A percentile compares a stretch with the other conserved stretches of the same genome.
Conservation (phyloP, 78 protist species). For the Pigoraptor vietnamica region DNA sequence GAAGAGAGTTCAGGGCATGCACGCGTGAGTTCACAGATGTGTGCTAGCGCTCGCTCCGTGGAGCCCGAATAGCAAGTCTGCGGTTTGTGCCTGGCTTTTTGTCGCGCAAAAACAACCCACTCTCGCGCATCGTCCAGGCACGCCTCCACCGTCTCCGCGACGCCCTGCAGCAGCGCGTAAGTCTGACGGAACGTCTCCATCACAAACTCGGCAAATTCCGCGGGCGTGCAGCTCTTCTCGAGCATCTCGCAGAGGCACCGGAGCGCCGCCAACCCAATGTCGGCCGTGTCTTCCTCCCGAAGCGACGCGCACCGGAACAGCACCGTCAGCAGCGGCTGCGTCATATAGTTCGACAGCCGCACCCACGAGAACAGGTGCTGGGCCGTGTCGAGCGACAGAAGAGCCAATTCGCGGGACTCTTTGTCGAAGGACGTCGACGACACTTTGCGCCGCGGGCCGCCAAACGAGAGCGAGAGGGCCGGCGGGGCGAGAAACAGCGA, state of each 20-base stretch:
- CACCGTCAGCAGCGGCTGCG: not conserved
- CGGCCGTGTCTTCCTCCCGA: not conserved
- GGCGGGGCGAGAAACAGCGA: not conserved
- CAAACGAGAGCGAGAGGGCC: not conserved
- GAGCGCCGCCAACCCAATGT: not conserved
- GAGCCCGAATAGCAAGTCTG: no score
- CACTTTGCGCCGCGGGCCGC: no score
- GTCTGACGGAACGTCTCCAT: not conserved
- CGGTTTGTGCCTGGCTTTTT: no score
- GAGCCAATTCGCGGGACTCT: not conserved
- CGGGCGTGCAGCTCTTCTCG: not conserved
- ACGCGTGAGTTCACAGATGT: not conserved
- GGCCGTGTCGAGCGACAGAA: not conserved
- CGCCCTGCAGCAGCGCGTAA: not conserved
- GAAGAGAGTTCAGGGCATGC: no score
- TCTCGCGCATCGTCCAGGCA: not conserved
- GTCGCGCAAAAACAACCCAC: not conserved
- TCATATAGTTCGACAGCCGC: not conserved
- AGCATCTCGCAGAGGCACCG: not conserved
- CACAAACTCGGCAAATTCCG: not conserved
- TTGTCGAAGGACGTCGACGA: not conserved
- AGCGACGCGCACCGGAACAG: not conserved
- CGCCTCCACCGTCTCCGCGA: not conserved
- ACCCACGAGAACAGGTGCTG: not conserved
- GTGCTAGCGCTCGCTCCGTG: not conserved